Evolutionary conservation across 768 basidiomycete species (phyloP).

Genomic region (Gloeopeniophorella convolvens): DNA sequence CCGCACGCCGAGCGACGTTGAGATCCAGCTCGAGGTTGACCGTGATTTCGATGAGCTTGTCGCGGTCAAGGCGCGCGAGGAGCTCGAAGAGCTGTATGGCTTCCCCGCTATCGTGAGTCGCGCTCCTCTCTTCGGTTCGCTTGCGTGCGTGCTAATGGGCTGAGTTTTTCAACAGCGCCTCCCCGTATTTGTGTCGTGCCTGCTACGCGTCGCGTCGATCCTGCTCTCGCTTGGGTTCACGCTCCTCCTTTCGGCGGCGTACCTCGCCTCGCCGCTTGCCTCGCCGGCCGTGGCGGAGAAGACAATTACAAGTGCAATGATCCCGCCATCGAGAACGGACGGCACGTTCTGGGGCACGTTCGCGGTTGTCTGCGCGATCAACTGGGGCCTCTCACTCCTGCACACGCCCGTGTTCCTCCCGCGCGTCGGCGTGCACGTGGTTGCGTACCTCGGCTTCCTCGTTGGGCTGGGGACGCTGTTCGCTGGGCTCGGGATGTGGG

Average conservation of each 20-base stretch:
- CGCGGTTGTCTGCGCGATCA: slow-evolving; percentile 29
- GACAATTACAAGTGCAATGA: neutral
- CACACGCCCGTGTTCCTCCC: slow-evolving; percentile 66
- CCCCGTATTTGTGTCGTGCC: slow-evolving; percentile 69
- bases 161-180: slow-evolving; percentile 66
- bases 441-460: slow-evolving; percentile 63
- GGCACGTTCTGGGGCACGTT: slow-evolving; percentile 27
- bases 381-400: slow-evolving; percentile 51
- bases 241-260: slow-evolving; percentile 53
- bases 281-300: neutral
- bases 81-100: slow-evolving; percentile 75
- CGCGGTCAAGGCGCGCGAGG: slow-evolving; percentile 58
- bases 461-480: slow-evolving; percentile 66
- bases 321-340: slow-evolving; percentile 22
- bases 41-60: slow-evolving; percentile 62
- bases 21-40: slow-evolving; percentile 42
- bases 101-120: slow-evolving; percentile 67
- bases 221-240: slow-evolving; percentile 63
- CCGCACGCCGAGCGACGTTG: slow-evolving; percentile 19
- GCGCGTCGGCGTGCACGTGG: slow-evolving; percentile 66
- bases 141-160: slow-evolving; percentile 9
- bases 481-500: slow-evolving; percentile 68
- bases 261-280: slow-evolving; percentile 46
- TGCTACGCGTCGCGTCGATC: slow-evolving; percentile 71
- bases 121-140: neutral